A percentile compares a stretch with the other conserved stretches of the same genome.
These are phyloP conservation scores for Massarina eburnea DNA, from an alignment of 2,329 filamentous ascomycete species.

Conservation along the genomic window DNA sequence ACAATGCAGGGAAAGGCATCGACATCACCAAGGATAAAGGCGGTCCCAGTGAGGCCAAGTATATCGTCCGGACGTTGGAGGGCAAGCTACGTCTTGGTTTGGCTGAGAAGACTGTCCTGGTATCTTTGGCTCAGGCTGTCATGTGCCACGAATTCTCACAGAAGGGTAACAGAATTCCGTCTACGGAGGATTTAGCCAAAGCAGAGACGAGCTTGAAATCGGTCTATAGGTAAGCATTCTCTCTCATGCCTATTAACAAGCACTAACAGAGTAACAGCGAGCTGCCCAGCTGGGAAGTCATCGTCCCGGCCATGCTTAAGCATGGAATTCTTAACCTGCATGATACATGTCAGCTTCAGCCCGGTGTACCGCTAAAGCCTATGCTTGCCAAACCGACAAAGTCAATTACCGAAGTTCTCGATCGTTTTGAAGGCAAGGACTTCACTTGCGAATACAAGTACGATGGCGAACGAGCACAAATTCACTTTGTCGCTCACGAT, in stretches of 20 bases:
- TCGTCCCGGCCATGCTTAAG: constrained; percentile 85
- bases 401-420: constrained; percentile 94
- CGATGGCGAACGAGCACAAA: constrained; percentile 96
- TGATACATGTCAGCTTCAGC: constrained; percentile 86
- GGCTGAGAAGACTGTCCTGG: constrained; percentile 88
- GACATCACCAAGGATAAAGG: constrained; percentile 93
- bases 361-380: constrained; percentile 92
- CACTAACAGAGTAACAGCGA: constrained; percentile 63
- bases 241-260: not conserved
- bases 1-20: constrained; percentile 63
- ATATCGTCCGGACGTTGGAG: constrained; percentile 86
- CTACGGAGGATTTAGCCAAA: constrained; percentile 74
- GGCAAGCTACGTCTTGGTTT: constrained; percentile 90
- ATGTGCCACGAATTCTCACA: constrained; percentile 78
- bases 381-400: constrained; percentile 99
- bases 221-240: constrained; percentile 72
- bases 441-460: constrained; percentile 99
- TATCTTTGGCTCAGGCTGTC: constrained; percentile 85
- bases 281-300: constrained; percentile 90
- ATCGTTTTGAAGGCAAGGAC: constrained; percentile 90
- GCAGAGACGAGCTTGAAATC: constrained; percentile 86
- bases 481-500: constrained; percentile 90
- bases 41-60: constrained; percentile 93
- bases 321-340: constrained; percentile 81
- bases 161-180: constrained; percentile 70